Evolutionary conservation across 768 basidiomycete genomes (phyloP).

Genomic region (Cystobasidium ongulense): DNA sequence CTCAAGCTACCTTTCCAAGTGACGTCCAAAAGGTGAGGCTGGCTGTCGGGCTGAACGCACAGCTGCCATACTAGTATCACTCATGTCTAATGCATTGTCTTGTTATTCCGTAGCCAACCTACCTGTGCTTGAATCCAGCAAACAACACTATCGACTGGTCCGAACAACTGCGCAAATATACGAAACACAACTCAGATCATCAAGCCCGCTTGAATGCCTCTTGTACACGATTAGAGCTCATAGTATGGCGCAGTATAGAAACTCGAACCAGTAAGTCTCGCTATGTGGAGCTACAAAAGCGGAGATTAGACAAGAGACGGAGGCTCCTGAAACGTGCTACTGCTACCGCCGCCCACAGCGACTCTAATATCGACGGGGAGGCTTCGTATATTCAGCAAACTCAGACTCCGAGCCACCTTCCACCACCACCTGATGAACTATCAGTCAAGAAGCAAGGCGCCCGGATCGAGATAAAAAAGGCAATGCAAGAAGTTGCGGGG

Average conservation of each 20-base stretch:
- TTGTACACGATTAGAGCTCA: constrained; percentile 17
- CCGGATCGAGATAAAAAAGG: neutral
- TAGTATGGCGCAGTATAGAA: constrained; percentile 9
- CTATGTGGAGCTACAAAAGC: neutral
- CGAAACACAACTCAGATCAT: constrained; percentile 28
- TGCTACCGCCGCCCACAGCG: neutral
- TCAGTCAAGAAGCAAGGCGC: neutral
- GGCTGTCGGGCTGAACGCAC: neutral
- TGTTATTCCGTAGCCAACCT: neutral
- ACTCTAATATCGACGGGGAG: neutral
- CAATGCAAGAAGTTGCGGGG: neutral
- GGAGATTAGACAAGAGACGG: neutral
- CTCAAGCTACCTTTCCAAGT: constrained; percentile 2
- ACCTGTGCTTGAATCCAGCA: constrained; percentile 1
- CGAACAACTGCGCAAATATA: constrained; percentile 30
- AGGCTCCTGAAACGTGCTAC: neutral
- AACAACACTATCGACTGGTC: constrained; percentile 21
- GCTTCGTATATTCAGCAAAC: neutral
- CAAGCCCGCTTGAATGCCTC: constrained; percentile 2
- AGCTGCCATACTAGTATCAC: neutral
- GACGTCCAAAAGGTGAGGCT: constrained; percentile 8
- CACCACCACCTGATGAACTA: neutral
- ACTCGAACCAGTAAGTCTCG: neutral
- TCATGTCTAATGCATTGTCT: neutral
- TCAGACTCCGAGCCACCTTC: neutral